These are phyloP conservation scores for Hylodesmum podocarpum DNA, from an alignment of 306 rosid genomes.

Conservation along the genomic window DNA sequence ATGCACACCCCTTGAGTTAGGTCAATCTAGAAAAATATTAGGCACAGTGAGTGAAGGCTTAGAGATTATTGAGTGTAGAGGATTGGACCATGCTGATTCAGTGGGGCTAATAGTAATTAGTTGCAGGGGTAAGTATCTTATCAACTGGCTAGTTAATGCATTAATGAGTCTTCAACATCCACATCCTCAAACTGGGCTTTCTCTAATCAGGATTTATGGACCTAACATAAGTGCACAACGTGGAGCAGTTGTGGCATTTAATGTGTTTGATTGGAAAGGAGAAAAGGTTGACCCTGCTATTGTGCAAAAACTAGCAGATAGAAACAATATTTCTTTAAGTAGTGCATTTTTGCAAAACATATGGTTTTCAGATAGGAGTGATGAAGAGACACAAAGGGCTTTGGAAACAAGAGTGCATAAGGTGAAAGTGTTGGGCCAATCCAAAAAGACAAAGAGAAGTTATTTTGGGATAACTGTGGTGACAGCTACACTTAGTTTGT, in stretches of 20 bases:
- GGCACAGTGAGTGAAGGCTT: not conserved
- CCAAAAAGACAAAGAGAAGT: not conserved
- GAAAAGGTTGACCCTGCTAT: slow-evolving; percentile 55
- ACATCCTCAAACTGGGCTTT: slow-evolving; percentile 40
- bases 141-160: slow-evolving; percentile 67
- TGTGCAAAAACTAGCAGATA: slow-evolving; percentile 70
- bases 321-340: slow-evolving; percentile 54
- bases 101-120: slow-evolving; percentile 52
- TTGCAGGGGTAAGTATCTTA: slow-evolving; percentile 47
- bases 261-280: slow-evolving; percentile 78
- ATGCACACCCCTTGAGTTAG: not conserved
- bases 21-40: slow-evolving; percentile 13
- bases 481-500: slow-evolving; percentile 43
- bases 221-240: slow-evolving; percentile 48
- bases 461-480: slow-evolving; percentile 40
- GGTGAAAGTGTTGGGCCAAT: slow-evolving; percentile 9
- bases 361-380: slow-evolving; percentile 42
- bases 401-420: slow-evolving; percentile 26
- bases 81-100: slow-evolving; percentile 70
- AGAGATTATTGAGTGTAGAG: slow-evolving; percentile 44
- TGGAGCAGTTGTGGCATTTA: slow-evolving; percentile 67
- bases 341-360: slow-evolving; percentile 38
- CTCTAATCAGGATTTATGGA: slow-evolving; percentile 57
- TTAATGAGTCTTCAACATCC: slow-evolving; percentile 60
- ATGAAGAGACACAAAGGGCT: slow-evolving; percentile 41